These are phyloP conservation scores for Yamadazyma atmosphaerica DNA, from an alignment of 1,139 yeast genomes.

Conservation along the genomic window DNA sequence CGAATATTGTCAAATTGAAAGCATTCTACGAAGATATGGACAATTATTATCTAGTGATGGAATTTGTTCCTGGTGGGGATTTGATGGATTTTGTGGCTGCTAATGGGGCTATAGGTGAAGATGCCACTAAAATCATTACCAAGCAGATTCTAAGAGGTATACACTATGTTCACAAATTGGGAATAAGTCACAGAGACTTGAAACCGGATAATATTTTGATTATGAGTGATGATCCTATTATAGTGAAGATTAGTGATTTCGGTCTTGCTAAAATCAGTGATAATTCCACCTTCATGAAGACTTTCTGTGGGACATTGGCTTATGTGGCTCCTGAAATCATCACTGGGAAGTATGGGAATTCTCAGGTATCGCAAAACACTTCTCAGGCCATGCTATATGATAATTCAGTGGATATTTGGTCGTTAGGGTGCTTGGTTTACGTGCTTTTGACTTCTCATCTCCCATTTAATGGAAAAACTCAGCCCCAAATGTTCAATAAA, in stretches of 20 bases:
- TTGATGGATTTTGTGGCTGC: slow-evolving; percentile 94
- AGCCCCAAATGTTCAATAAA: slow-evolving; percentile 76
- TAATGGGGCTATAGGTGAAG: slow-evolving; percentile 88
- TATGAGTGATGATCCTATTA: slow-evolving; percentile 87
- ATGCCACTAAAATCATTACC: slow-evolving; percentile 81
- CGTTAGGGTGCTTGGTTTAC: slow-evolving; percentile 80
- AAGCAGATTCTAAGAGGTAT: slow-evolving; percentile 84
- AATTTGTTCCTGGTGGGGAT: slow-evolving; percentile 95
- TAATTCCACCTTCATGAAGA: slow-evolving; percentile 75
- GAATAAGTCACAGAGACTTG: slow-evolving; percentile 90
- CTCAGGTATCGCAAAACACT: slow-evolving; percentile 13
- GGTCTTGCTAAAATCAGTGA: slow-evolving; percentile 84
- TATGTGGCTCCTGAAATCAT: slow-evolving; percentile 95
- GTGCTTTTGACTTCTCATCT: slow-evolving; percentile 88
- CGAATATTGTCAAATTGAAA: slow-evolving; percentile 77
- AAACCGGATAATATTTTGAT: slow-evolving; percentile 92
- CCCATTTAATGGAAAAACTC: slow-evolving; percentile 92
- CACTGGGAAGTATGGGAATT: slow-evolving; percentile 59
- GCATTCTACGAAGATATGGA: slow-evolving; percentile 84
- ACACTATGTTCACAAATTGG: slow-evolving; percentile 80
- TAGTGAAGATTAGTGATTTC: slow-evolving; percentile 89
- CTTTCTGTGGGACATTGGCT: slow-evolving; percentile 89
- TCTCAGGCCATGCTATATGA: slow-evolving; percentile 54
- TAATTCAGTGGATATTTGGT: slow-evolving; percentile 93
- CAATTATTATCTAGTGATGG: slow-evolving; percentile 88